Evolutionary conservation across 371 early-diverging fungal species (phyloP).

Genomic region (Mortierella sp.): DNA sequence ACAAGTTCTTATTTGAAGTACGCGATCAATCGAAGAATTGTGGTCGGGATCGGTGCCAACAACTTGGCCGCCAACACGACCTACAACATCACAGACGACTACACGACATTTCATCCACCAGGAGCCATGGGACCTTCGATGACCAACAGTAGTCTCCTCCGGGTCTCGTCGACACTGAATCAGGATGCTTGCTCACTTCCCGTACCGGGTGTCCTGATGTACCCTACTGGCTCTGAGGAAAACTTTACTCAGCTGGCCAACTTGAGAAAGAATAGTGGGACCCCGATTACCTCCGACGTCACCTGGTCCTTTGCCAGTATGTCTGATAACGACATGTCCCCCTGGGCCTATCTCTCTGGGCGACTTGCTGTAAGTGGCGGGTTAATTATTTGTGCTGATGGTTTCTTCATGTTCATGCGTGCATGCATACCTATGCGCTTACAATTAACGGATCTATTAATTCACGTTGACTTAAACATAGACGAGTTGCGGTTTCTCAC

Average conservation of each 20-base stretch:
- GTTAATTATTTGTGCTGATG: background rate
- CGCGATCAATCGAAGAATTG: conserved; percentile 20
- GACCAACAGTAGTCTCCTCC: conserved; percentile 34
- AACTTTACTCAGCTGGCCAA: background rate
- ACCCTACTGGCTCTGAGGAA: conserved; percentile 36
- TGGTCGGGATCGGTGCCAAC: conserved; percentile 40
- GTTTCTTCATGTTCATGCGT: too few relatives aligned
- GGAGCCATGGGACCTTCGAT: conserved; percentile 31
- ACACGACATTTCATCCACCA: conserved; percentile 24
- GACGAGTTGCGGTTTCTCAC: conserved; percentile 43
- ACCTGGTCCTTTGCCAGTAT: conserved; percentile 48
- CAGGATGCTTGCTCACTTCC: conserved; percentile 23
- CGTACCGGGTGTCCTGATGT: conserved; percentile 40
- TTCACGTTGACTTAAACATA: conserved; percentile 4
- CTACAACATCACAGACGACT: conserved; percentile 53
- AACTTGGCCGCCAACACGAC: conserved; percentile 33
- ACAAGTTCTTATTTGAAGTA: conserved; percentile 38
- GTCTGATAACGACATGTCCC: conserved; percentile 31
- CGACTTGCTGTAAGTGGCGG: conserved; percentile 37
- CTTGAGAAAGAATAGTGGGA: background rate
- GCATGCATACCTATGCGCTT: background rate
- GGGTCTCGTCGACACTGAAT: conserved; percentile 20
- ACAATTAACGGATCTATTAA: background rate
- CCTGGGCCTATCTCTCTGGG: conserved; percentile 36
- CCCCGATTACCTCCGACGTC: background rate